phyloP scores from a whole-genome alignment of 352 stramenopile species.

The Phytophthora quininea region DNA sequence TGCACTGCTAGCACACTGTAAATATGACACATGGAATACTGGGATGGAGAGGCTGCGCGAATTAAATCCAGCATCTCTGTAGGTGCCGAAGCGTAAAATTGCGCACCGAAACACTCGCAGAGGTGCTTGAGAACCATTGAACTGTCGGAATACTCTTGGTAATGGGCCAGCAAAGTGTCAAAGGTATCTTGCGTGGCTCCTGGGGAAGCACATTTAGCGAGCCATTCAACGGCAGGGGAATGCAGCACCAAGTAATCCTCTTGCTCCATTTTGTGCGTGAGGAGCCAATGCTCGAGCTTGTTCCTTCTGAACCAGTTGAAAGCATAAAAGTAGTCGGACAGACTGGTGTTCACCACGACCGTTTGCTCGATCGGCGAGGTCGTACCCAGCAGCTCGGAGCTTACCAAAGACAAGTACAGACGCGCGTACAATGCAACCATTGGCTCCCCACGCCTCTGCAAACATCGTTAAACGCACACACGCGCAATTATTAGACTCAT shows the following conservation, averaged over 20 bases:
- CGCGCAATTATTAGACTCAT: conserved; percentile 1
- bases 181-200: conserved; percentile 54
- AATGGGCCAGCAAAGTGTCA: conserved; percentile 76
- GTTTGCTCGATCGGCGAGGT: conserved; percentile 45
- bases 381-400: conserved; percentile 56
- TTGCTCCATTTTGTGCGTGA: conserved; percentile 57
- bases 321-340: conserved; percentile 91
- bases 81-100: conserved; percentile 63
- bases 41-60: conserved; percentile 54
- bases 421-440: conserved; percentile 89
- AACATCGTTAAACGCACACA: not conserved
- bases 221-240: conserved; percentile 87
- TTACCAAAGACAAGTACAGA: conserved; percentile 80
- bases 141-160: conserved; percentile 82
- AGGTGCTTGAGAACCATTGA: conserved; percentile 92
- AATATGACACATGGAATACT: conserved; percentile 68
- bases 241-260: conserved; percentile 80
- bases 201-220: conserved; percentile 74
- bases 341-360: conserved; percentile 61
- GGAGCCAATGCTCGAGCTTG: conserved; percentile 59
- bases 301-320: conserved; percentile 75
- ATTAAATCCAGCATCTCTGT: conserved; percentile 75
- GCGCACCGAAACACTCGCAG: conserved; percentile 70
- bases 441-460: conserved; percentile 83
- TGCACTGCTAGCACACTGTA: conserved; percentile 77